Conservation (phyloP, 106 monocot species). For the Apostasia shenzhenica region DNA sequence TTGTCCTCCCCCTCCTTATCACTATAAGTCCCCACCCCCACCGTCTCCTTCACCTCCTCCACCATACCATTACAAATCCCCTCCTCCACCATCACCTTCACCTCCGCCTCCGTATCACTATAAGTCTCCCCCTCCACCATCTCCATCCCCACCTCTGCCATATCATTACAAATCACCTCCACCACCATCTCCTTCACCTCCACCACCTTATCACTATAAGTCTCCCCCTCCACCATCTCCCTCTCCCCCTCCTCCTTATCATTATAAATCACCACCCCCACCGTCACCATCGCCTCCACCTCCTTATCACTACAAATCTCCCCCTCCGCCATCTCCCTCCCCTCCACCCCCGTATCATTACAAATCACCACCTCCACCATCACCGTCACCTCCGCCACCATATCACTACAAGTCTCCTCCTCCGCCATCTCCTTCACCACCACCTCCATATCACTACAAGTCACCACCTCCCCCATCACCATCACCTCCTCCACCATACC, state of each 20-base stretch:
- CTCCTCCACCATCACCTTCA: neutral
- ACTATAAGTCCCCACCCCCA: too few relatives aligned
- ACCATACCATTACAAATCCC: conserved; percentile 2
- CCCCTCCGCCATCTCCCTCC: neutral
- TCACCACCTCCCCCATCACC: neutral
- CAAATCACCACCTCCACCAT: neutral
- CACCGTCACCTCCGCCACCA: neutral
- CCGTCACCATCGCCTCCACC: neutral
- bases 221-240: conserved; percentile 10
- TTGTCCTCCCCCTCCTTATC: too few relatives aligned
- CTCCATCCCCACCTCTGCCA: neutral
- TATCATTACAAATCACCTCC: neutral
- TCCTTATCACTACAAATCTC: neutral
- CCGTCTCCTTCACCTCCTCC: conserved; percentile 5
- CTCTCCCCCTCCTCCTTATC: conserved; percentile 1
- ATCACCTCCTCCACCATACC: neutral
- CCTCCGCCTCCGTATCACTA: neutral
- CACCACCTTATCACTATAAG: conserved; percentile 5
- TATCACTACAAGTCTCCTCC: neutral
- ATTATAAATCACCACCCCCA: neutral
- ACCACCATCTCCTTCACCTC: conserved; percentile 1
- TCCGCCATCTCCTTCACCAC: neutral
- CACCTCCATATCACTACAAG: neutral
- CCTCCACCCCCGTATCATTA: neutral
- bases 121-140: conserved; percentile 3